These are phyloP conservation scores for Ceratocystis harringtonii DNA, from an alignment of 2,329 filamentous ascomycete species.

Conservation along the genomic window DNA sequence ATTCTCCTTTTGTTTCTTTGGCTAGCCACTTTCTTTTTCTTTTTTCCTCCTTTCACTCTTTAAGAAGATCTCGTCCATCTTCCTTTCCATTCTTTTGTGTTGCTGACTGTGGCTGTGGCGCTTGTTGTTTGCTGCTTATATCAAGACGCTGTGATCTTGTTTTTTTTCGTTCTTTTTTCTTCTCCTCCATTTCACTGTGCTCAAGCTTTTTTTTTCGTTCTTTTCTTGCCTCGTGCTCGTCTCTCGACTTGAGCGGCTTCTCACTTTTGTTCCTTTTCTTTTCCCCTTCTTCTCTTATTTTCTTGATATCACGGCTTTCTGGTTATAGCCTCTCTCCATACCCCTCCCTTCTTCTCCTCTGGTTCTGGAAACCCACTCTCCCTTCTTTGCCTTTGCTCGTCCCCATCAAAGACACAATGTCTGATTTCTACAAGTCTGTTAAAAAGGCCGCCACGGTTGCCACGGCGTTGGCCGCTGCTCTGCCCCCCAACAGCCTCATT, in stretches of 20 bases:
- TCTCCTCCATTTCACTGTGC: background rate
- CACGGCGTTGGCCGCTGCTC: slow-evolving; percentile 5
- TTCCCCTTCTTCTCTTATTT: background rate
- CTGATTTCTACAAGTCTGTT: slow-evolving; percentile 15
- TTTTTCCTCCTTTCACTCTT: background rate
- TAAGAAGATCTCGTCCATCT: background rate
- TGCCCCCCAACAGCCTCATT: slow-evolving; percentile 9
- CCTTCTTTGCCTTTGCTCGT: background rate
- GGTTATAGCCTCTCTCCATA: background rate
- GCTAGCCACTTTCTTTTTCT: background rate
- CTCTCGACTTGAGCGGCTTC: background rate
- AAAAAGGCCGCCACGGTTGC: background rate
- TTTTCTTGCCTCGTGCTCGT: background rate
- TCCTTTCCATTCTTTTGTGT: background rate
- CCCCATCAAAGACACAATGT: background rate
- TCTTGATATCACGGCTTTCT: background rate
- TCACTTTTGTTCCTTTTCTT: background rate
- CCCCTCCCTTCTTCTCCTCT: background rate
- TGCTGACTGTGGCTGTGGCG: background rate
- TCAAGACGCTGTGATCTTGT: background rate
- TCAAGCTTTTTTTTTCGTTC: background rate
- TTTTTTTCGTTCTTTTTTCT: slow-evolving; percentile 10
- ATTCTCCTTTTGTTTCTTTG: background rate
- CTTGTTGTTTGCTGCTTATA: background rate
- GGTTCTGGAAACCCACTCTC: background rate